Base-by-base conservation (phyloP, 1,284 basidiomycete species). In the Cystobasidium slooffiae region DNA sequence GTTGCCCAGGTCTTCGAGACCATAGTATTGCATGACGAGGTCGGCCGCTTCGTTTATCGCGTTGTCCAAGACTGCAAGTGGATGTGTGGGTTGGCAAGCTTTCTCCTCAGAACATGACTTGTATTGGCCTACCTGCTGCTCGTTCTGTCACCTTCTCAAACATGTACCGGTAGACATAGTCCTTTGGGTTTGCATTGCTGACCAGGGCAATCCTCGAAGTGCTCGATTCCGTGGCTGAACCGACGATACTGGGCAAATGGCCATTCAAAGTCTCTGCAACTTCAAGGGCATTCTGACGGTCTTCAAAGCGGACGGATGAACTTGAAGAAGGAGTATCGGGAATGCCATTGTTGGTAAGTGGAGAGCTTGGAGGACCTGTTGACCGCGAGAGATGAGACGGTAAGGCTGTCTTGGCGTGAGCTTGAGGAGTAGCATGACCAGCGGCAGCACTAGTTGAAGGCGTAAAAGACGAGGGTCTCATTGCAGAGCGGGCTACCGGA, bases 141-240 rank as follows among this genome's bases (percentile, higher is more conserved):
- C 93, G 86, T 79, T 91, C 91, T 0, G 88, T 87, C 20, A 91
- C 85, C 83, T 92, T 93, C 82, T 96, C 93, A 80, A 91, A 93
- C 93, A 96, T 95, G 82, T 97, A 97, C 41, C 91, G 88, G 84
- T 94, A 80, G 10, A 75, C 64, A 61, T 79, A 80, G 49, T 75
- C 70, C 39, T 58, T 68, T 37, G 78, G 77, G 49, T 80, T 68
- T 18, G 63, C 73, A 8, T 58, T 73, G 22, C 69, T 76, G 9
- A 37, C 64, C 9, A 80, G 49, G 12, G 52, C 62, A 46, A 80
- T 74, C 3, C 79, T 16, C 20, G 72, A 20, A 9, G n/a, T 66
- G 14, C 41, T 43, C 6, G 69, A 74, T 3, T 65, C 24, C 1
- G 64, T 58, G 14, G 78, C 75, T 7, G 62, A 41, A 6, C 72